Evolutionary conservation across 1,284 basidiomycete genomes (phyloP), one percentile per base, ranked within the genome.

Genomic region (Uromyces viciae-fabae): DNA sequence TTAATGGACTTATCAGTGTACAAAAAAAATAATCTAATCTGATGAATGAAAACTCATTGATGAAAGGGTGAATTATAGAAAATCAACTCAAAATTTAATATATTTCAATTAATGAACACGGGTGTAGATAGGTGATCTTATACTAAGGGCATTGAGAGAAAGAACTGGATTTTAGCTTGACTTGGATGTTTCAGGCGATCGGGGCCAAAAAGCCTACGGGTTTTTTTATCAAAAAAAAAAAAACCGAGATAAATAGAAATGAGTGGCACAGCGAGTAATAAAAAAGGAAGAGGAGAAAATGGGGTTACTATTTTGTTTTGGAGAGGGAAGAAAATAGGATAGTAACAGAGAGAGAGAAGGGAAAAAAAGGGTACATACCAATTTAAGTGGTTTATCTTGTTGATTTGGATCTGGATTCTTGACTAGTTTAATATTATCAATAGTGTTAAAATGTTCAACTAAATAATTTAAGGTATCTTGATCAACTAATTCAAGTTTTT

Each of bases 391-490:
- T 71, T 79, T 4, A 42, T 73, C 76, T 28, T 22, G 33, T 71
- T 79, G 49, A 28, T 68, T 60, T 15, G 76, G 76, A 60, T 79
- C 38, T 31, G 76, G 76, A 79, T 79, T 79, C 36, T 79, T 56
- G 42, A 79, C 64, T 15, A 79, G 31, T 79, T 79, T 60, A 38
- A 79, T 58, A 71, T 69, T 79, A 73, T 73, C 71, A 40, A 79
- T 68, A 19, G 76, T 68, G 71, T 79, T 68, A 17, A 79, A 56
- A 60, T 69, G 52, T 42, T 49, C 40, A 33, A 79, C 33, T 3
- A 79, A 52, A n/a, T 43, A 56, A 17, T 79, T 49, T 40, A 56
- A 60, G 19, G 31, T 43, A 28, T 71, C 49, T 19, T 33, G 49
- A 17, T 71, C 25, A 28, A 71, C 60, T 42, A 36, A 17, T 28